Evolutionary conservation across 768 basidiomycete species (phyloP), one percentile per base, ranked within the genome.

Genomic region (Amylocystis lapponica): DNA sequence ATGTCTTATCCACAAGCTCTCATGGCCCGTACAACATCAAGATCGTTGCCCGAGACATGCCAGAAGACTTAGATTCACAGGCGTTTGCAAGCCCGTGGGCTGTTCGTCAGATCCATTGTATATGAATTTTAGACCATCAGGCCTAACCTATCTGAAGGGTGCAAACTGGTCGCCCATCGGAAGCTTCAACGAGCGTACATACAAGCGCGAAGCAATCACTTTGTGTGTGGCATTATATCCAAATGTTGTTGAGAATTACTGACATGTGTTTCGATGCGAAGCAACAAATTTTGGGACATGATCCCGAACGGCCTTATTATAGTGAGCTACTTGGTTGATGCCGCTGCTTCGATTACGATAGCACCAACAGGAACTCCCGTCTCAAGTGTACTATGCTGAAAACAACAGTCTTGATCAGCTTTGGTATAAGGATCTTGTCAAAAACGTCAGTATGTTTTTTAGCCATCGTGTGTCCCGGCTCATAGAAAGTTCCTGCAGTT

Each of bases 1-100:
- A 68, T 47, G 58, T 62, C 38, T 45, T 69, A 27, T 58, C 66
- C 5, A 39, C 51, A 23, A 41, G 54, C 27, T 39, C 53, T 26
- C 53, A 49, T 16, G 44, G 37, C 11, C 36, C 45, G 17, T 61
- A 54, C 49, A 57, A 58, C 31, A 58, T 70, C 46, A 60, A 59
- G 2, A 48, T 69, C 17, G 52, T 69, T 21, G 67, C 69, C 11
- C 52, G 67, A 27, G 69, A 69, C 49, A 53, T 67, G 55, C 69
- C 68, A 0, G 62, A 64, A 13, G 66, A 67, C 46, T 44, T 63
- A 17, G 60, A 61, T 34, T 74, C 71, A 3, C 69, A 71, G 39
- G 69, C 63, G 4, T 75, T 69, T 60, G 63, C 73, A 8, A 74
- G 69, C 41, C 75, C 75, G n/a, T 75, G 74, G 58, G 72, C 75